These are phyloP conservation scores for Clonostachys byssicola DNA, from an alignment of 2,329 filamentous ascomycete species.

Conservation along the genomic window DNA sequence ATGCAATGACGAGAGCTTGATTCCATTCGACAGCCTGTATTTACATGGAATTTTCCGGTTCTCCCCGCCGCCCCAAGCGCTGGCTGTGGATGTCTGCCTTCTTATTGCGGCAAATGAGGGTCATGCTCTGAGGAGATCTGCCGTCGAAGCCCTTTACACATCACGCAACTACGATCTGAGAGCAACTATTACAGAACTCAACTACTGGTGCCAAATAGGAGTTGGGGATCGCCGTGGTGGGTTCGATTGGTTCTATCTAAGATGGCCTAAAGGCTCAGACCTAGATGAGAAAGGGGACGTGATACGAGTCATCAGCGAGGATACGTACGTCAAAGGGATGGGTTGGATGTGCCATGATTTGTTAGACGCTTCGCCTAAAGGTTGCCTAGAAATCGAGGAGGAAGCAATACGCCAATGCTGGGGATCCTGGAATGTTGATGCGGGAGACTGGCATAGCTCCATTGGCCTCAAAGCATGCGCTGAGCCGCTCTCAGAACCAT, in stretches of 20 bases:
- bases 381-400: slow-evolving; percentile 42
- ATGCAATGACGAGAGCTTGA: slow-evolving; percentile 84
- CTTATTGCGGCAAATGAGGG: slow-evolving; percentile 85
- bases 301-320: slow-evolving; percentile 75
- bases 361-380: slow-evolving; percentile 23
- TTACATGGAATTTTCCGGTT: slow-evolving; percentile 84
- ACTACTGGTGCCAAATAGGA: slow-evolving; percentile 97
- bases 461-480: slow-evolving; percentile 19
- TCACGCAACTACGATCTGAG: slow-evolving; percentile 70
- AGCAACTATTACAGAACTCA: slow-evolving; percentile 75
- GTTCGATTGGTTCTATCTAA: slow-evolving; percentile 81
- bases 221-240: slow-evolving; percentile 86
- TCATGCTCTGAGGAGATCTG: slow-evolving; percentile 66
- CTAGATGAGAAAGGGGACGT: slow-evolving; percentile 62
- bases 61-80: slow-evolving; percentile 56
- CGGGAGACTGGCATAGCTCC: slow-evolving; percentile 50
- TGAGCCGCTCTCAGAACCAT: neutral
- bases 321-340: slow-evolving; percentile 76
- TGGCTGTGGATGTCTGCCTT: slow-evolving; percentile 76
- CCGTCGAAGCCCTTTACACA: slow-evolving; percentile 67
- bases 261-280: slow-evolving; percentile 71
- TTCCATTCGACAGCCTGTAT: slow-evolving; percentile 71
- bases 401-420: slow-evolving; percentile 63
- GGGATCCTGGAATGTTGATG: slow-evolving; percentile 63
- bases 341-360: slow-evolving; percentile 68